Percentiles rank a stretch among this genome's conserved stretches.
Conservation (phyloP, 306 rosid species). For the Ziziphus jujuba region DNA sequence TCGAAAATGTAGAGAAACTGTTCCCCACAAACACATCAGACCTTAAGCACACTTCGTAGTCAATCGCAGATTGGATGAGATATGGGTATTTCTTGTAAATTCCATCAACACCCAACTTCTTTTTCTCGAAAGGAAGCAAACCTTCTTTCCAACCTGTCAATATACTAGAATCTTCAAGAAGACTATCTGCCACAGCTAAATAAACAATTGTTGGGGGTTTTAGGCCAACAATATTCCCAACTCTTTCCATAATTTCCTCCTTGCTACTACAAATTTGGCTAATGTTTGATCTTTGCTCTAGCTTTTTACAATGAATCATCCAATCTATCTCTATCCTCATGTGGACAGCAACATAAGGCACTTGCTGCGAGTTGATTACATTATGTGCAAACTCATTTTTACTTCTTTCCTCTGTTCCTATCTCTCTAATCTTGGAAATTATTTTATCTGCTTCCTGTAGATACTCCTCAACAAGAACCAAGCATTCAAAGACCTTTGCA, state of each 20-base stretch:
- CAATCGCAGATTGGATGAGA: constrained; percentile 85
- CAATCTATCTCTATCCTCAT: constrained; percentile 95
- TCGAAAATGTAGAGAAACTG: constrained; percentile 92
- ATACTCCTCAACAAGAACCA: constrained; percentile 68
- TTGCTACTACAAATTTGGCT: constrained; percentile 77
- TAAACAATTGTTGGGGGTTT: constrained; percentile 60
- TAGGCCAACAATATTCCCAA: constrained; percentile 43
- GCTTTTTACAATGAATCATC: constrained; percentile 91
- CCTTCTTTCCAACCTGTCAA: constrained; percentile 68
- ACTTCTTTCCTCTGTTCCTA: constrained; percentile 33
- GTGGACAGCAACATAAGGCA: constrained; percentile 78
- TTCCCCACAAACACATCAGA: constrained; percentile 88
- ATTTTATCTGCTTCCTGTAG: constrained; percentile 65
- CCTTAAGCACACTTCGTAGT: constrained; percentile 79
- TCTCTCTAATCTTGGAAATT: constrained; percentile 64
- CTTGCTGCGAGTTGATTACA: constrained; percentile 10
- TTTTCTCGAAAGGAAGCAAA: constrained; percentile 74
- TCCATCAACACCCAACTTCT: constrained; percentile 61
- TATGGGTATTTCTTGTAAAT: constrained; percentile 72
- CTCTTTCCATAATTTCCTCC: constrained; percentile 73
- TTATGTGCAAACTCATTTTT: constrained; percentile 14
- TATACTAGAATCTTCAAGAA: constrained; percentile 65
- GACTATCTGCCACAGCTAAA: constrained; percentile 79
- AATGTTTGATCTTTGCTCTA: constrained; percentile 64
- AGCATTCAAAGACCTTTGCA: constrained; percentile 77